phyloP scores from a whole-genome alignment of 805 yeast genomes.

The Yamadazyma scolyti region DNA sequence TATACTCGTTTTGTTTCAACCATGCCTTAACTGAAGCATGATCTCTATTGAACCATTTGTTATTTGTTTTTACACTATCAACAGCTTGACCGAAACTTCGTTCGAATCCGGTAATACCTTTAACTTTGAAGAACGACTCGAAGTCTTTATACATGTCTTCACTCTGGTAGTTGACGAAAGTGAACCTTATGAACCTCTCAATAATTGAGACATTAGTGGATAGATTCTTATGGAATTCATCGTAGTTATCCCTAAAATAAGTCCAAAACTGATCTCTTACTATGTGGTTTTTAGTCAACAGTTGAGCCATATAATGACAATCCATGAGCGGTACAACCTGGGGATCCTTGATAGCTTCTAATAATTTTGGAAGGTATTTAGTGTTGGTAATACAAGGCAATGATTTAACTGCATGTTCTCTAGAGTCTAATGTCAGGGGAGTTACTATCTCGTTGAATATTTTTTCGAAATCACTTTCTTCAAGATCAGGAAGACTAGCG shows the following conservation, averaged over 20 bases:
- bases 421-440: slow-evolving; percentile 54
- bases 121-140: slow-evolving; percentile 23
- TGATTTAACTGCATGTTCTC: slow-evolving; percentile 56
- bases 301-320: slow-evolving; percentile 45
- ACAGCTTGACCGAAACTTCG: slow-evolving; percentile 53
- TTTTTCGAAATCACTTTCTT: slow-evolving; percentile 29
- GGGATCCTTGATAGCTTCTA: slow-evolving; percentile 39
- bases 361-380: slow-evolving; percentile 32
- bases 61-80: slow-evolving; percentile 50
- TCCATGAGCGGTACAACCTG: slow-evolving; percentile 56
- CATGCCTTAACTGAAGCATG: slow-evolving; percentile 37
- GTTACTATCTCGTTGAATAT: slow-evolving; percentile 44
- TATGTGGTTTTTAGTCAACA: slow-evolving; percentile 44
- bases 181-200: slow-evolving; percentile 42
- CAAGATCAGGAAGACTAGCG: slow-evolving; percentile 30
- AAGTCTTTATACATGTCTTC: slow-evolving; percentile 28
- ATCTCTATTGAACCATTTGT: slow-evolving; percentile 51
- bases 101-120: slow-evolving; percentile 46
- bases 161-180: slow-evolving; percentile 39
- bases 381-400: slow-evolving; percentile 44
- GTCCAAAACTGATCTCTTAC: slow-evolving; percentile 46
- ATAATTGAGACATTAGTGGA: slow-evolving; percentile 49
- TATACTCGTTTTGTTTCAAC: slow-evolving; percentile 25
- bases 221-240: slow-evolving; percentile 38
- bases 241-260: slow-evolving; percentile 48